A percentile compares a stretch with the other conserved stretches of the same genome.
Conservation (phyloP, 495 filamentous ascomycete species). For the Tuber microsphaerosporum region DNA sequence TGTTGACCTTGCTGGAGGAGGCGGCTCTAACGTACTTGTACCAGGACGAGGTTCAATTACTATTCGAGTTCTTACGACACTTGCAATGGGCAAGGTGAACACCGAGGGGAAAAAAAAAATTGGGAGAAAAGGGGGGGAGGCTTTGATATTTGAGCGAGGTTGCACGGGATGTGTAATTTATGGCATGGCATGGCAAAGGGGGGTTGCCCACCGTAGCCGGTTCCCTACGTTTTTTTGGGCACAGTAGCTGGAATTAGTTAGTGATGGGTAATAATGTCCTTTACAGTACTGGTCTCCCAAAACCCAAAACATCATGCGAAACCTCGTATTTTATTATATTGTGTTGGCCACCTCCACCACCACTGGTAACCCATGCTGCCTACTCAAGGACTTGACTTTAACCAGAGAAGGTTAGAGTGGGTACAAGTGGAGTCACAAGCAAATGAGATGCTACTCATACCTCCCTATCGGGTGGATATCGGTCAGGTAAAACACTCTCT, state of each 20-base stretch:
- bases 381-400: not conserved
- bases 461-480: not conserved
- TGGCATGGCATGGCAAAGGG: not conserved
- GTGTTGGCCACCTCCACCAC: not conserved
- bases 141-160: not conserved
- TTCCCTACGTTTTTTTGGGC: not conserved
- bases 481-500: not conserved
- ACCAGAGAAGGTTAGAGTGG: not conserved
- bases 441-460: not conserved
- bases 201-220: not conserved
- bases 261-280: not conserved
- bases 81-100: no score
- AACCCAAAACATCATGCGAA: not conserved
- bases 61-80: no score
- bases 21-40: no score
- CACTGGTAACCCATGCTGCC: not conserved
- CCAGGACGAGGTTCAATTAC: no score
- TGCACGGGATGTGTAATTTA: not conserved
- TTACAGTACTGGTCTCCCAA: not conserved
- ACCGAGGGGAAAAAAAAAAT: not conserved
- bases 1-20: no score
- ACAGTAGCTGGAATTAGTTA: not conserved
- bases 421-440: not conserved
- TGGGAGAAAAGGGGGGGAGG: not conserved
- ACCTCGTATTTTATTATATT: not conserved